Conservation (phyloP, 2,329 filamentous ascomycete genomes). For the Leptographium lundbergii region DNA sequence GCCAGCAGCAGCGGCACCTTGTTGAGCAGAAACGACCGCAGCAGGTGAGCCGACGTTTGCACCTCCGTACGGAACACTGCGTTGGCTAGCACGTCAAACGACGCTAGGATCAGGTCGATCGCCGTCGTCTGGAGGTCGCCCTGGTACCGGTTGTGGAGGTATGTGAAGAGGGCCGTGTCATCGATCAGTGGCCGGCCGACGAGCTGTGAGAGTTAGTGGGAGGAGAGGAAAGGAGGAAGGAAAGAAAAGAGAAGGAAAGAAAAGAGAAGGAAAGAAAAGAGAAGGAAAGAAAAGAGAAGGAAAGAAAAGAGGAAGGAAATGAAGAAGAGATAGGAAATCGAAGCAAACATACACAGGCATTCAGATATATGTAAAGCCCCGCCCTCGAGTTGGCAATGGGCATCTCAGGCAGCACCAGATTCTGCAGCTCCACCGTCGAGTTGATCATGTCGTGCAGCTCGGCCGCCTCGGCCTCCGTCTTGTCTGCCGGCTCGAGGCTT, state of each 20-base stretch:
- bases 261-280: constrained; percentile 15
- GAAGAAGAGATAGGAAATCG: no score
- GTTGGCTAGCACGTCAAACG: constrained; percentile 83
- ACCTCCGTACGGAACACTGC: constrained; percentile 58
- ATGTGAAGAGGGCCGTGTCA: constrained; percentile 64
- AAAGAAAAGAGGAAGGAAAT: not conserved
- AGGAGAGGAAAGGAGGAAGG: constrained; percentile 14
- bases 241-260: not conserved
- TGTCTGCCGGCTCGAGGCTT: constrained; percentile 39
- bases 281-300: not conserved
- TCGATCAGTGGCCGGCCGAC: constrained; percentile 73
- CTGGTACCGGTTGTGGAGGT: constrained; percentile 69
- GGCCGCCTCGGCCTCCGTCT: constrained; percentile 22
- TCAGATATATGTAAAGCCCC: constrained; percentile 75
- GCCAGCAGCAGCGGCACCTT: constrained; percentile 44
- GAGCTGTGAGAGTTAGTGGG: constrained; percentile 30
- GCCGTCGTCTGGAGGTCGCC: constrained; percentile 66
- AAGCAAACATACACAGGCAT: constrained; percentile 60
- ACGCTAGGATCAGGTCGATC: constrained; percentile 72
- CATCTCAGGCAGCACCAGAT: constrained; percentile 46
- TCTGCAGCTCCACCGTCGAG: constrained; percentile 42
- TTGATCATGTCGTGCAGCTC: constrained; percentile 47
- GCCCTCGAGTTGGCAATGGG: constrained; percentile 64
- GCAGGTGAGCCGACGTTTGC: constrained; percentile 50
- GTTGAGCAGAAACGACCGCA: constrained; percentile 77